Evolutionary conservation across 2,329 filamentous ascomycete species (phyloP).

Genomic region (Colletotrichum cereale): DNA sequence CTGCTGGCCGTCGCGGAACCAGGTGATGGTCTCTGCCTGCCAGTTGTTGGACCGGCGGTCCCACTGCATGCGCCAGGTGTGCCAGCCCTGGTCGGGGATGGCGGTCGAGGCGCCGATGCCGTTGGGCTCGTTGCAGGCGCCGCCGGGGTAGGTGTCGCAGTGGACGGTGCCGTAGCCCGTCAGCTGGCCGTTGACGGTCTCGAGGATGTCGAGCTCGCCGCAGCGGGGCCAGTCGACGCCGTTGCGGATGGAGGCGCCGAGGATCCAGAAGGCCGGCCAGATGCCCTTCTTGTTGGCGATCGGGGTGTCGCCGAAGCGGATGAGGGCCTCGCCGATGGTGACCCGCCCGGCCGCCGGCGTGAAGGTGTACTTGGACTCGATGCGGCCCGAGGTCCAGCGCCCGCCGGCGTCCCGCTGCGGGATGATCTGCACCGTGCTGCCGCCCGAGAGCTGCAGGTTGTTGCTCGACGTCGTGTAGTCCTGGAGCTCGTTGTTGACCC

Average conservation of each 20-base stretch:
- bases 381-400: conserved; percentile 63
- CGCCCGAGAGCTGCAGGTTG: conserved; percentile 65
- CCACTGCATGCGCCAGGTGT: conserved; percentile 61
- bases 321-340: conserved; percentile 58
- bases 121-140: conserved; percentile 61
- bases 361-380: conserved; percentile 62
- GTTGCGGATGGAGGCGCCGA: conserved; percentile 60
- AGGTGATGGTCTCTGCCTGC: conserved; percentile 61
- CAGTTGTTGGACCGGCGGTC: conserved; percentile 60
- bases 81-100: conserved; percentile 60
- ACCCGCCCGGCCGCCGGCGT: conserved; percentile 54
- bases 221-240: conserved; percentile 62
- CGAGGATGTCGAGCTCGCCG: conserved; percentile 65
- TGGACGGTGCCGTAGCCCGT: conserved; percentile 62
- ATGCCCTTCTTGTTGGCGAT: conserved; percentile 59
- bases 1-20: conserved; percentile 59
- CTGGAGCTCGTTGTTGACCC: conserved; percentile 63
- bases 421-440: conserved; percentile 64
- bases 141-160: conserved; percentile 58
- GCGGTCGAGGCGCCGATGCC: conserved; percentile 53
- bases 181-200: conserved; percentile 60
- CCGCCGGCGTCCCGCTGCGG: conserved; percentile 55
- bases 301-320: conserved; percentile 57
- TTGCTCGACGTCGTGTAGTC: conserved; percentile 57
- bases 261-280: conserved; percentile 67